Conservation (phyloP, 805 yeast species). For the Wickerhamomyces hampshirensis region DNA sequence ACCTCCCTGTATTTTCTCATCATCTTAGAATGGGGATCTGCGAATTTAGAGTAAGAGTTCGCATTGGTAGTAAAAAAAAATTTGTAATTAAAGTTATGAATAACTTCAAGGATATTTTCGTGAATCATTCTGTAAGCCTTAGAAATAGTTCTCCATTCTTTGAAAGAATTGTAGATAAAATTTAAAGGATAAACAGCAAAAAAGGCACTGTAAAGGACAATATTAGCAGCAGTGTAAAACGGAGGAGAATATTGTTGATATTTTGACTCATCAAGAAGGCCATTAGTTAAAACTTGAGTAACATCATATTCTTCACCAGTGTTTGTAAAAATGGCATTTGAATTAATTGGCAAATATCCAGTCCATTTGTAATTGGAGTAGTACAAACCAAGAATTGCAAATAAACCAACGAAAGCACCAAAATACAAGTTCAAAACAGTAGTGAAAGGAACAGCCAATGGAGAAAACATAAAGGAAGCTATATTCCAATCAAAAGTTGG, state of each 20-base stretch:
- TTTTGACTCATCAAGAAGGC: slow-evolving; percentile 39
- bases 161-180: slow-evolving; percentile 39
- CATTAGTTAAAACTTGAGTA: slow-evolving; percentile 40
- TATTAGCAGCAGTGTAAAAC: slow-evolving; percentile 58
- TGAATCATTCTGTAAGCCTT: slow-evolving; percentile 9
- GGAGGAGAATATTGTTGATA: slow-evolving; percentile 59
- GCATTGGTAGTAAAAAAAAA: slow-evolving; percentile 1
- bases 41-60: slow-evolving; percentile 4
- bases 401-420: slow-evolving; percentile 32
- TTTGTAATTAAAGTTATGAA: slow-evolving; percentile 5
- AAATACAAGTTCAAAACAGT: slow-evolving; percentile 26
- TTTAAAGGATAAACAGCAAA: slow-evolving; percentile 44
- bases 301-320: slow-evolving; percentile 44
- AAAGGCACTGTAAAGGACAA: slow-evolving; percentile 53
- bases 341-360: slow-evolving; percentile 37
- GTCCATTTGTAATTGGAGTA: slow-evolving; percentile 37
- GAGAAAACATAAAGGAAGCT: slow-evolving; percentile 34
- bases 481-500: slow-evolving; percentile 53
- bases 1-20: slow-evolving; percentile 57
- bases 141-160: slow-evolving; percentile 37
- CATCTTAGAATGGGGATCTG: slow-evolving; percentile 48
- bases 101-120: slow-evolving; percentile 3
- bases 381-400: slow-evolving; percentile 33
- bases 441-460: slow-evolving; percentile 43
- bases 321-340: slow-evolving; percentile 47